Evolutionary conservation across 73 alveolate species (phyloP), one percentile per base, ranked within the genome.

Genomic region (Urostyla sp.): DNA sequence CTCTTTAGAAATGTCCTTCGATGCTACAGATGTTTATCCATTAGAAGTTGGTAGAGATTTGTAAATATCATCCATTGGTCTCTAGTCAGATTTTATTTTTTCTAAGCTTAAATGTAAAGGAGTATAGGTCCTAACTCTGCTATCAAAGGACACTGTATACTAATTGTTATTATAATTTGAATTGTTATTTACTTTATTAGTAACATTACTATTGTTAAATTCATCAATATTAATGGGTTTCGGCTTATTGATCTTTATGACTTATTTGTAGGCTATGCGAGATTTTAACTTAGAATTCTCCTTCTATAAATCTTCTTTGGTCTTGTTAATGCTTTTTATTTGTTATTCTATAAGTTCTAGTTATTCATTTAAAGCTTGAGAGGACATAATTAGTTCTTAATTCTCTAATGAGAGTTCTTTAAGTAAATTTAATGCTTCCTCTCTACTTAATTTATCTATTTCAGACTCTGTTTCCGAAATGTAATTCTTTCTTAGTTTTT

Each of bases 391-490:
- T 4, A 63, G 60, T 37, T 44, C 60, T 28, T 43, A 57, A 43
- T 63, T 63, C 44, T 63, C 79, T 40, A 21, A 13, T 43, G 58
- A 40, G 20, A 63, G 31, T 24, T 63, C 79, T 43, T 23, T 63
- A 21, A 63, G 50, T 38, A 63, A 26, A 20, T 37, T 63, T 1
- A 63, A 23, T 1, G 53, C 53, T 18, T 63, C 79, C 2, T 63
- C 79, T 63, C 79, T 36, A 10, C 55, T 27, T 20, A 63, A 48
- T 37, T 63, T 63, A 63, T 63, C 60, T 8, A 40, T 37, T 10
- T 40, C 40, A 10, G 79, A 23, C 5, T 63, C 79, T 6, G 8
- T 21, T 13, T 63, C 79, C 6, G 79, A 63, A 21, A 43, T 60
- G n/a, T 34, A 13, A 43, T 32, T 63, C 24, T n/a, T 63, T 11